A percentile compares a stretch with the other conserved stretches of the same genome.
phyloP scores from a whole-genome alignment of 1,284 basidiomycete genomes.

The Chondrostereum purpureum region DNA sequence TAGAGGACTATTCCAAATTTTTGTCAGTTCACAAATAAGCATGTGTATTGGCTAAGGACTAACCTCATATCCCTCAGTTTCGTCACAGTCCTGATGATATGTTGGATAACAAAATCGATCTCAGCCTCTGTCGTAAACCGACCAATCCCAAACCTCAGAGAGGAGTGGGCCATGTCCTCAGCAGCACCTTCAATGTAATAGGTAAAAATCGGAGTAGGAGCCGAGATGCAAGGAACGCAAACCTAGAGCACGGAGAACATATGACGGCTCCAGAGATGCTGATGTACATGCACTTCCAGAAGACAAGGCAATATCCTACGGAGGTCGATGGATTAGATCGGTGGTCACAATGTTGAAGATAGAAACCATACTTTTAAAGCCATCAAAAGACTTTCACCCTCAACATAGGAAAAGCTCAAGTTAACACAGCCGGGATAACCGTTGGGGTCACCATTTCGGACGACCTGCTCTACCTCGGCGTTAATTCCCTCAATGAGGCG shows the following conservation, averaged over 20 bases:
- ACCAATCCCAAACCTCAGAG: constrained; percentile 95
- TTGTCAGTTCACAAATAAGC: too few species aligned
- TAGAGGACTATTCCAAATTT: constrained; percentile 82
- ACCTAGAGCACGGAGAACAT: constrained; percentile 94
- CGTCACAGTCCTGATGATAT: constrained; percentile 81
- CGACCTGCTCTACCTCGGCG: constrained; percentile 80
- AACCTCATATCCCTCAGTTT: constrained; percentile 52
- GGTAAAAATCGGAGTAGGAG: constrained; percentile 7
- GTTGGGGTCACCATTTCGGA: constrained; percentile 87
- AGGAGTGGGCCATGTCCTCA: constrained; percentile 99
- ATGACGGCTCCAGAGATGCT: constrained; percentile 96
- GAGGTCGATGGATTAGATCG: constrained; percentile 10
- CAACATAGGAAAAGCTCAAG: constrained; percentile 94
- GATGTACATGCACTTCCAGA: constrained; percentile 99
- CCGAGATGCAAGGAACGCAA: constrained; percentile 15
- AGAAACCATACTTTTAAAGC: constrained; percentile 81
- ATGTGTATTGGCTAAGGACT: too few species aligned
- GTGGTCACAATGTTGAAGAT: background rate
- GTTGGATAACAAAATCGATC: constrained; percentile 89
- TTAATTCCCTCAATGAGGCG: constrained; percentile 82
- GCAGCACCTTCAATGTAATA: constrained; percentile 60
- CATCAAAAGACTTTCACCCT: constrained; percentile 97
- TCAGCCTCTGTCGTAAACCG: constrained; percentile 98
- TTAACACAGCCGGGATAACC: constrained; percentile 95
- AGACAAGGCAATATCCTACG: constrained; percentile 89